Conservation (phyloP, 306 rosid genomes). For the Styphnolobium japonicum region DNA sequence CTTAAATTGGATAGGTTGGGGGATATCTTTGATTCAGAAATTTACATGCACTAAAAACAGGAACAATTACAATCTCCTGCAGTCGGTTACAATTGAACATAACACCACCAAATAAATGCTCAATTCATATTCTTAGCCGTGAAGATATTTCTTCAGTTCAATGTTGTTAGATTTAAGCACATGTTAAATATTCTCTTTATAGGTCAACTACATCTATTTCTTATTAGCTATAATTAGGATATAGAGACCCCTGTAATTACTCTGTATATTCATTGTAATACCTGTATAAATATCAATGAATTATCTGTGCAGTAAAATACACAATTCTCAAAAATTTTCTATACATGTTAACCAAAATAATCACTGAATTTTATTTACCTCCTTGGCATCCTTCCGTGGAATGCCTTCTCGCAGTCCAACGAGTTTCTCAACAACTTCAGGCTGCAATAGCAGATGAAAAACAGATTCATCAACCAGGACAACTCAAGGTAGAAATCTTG, state of each 20-base stretch:
- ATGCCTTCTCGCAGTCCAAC: conserved; percentile 94
- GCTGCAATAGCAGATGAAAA: conserved; percentile 48
- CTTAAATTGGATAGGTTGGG: background rate
- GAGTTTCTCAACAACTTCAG: conserved; percentile 96
- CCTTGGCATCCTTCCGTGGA: conserved; percentile 96
- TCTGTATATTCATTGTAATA: too few species aligned
- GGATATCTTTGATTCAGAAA: background rate
- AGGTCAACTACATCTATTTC: too few species aligned
- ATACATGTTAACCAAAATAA: conserved; percentile 16
- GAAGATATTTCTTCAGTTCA: conserved; percentile 4
- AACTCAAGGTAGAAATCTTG: conserved; percentile 1
- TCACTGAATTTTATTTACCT: conserved; percentile 52
- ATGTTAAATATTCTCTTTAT: too few species aligned
- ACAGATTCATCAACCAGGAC: conserved; percentile 1
- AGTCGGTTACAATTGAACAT: background rate
- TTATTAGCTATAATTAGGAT: too few species aligned
- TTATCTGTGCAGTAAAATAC: too few species aligned
- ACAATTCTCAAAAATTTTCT: too few species aligned
- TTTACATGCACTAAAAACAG: background rate
- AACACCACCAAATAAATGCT: conserved; percentile 4
- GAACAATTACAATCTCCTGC: background rate
- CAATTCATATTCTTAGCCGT: background rate
- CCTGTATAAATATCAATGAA: too few species aligned
- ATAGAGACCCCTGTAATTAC: too few species aligned
- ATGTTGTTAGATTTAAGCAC: too few species aligned